Conservation (phyloP, 345 rosid genomes). For the Eucalyptus brandiana region DNA sequence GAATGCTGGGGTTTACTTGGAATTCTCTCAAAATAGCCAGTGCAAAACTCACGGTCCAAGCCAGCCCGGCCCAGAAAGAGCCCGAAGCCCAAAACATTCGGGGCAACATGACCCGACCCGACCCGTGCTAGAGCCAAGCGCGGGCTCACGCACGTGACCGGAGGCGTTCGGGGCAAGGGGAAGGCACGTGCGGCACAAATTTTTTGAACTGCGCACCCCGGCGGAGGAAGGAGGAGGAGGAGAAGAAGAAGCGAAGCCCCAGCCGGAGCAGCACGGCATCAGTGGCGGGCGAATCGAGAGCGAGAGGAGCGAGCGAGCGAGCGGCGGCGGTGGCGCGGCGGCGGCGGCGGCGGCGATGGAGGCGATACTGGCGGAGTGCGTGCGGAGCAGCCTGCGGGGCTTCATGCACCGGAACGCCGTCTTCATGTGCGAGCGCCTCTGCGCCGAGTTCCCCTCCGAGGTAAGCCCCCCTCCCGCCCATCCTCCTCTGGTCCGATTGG, state of each 20-base stretch:
- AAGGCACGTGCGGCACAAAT: background rate
- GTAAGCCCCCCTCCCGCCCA: conserved; percentile 4
- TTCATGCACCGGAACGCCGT: conserved; percentile 77
- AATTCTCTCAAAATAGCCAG: background rate
- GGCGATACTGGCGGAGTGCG: conserved; percentile 66
- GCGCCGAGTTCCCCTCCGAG: conserved; percentile 96
- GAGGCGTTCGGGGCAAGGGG: background rate
- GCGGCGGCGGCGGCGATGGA: conserved; percentile 43
- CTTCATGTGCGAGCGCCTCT: conserved; percentile 96
- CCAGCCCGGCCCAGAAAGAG: background rate
- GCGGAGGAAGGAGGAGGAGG: background rate
- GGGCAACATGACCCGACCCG: background rate
- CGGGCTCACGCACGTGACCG: background rate
- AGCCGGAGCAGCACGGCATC: background rate
- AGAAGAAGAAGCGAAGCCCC: background rate
- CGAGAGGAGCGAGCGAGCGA: too few species aligned
- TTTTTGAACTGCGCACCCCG: background rate
- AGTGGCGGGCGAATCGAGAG: too few species aligned
- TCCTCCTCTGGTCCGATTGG: background rate
- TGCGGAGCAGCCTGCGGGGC: conserved; percentile 72
- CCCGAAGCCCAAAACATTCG: background rate
- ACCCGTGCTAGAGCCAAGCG: background rate
- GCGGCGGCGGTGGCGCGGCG: too few species aligned
- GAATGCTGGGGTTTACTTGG: background rate
- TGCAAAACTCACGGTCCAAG: background rate